Conservation (phyloP, 192 early-diverging fungal species). For the Cetraspora pellucida region DNA sequence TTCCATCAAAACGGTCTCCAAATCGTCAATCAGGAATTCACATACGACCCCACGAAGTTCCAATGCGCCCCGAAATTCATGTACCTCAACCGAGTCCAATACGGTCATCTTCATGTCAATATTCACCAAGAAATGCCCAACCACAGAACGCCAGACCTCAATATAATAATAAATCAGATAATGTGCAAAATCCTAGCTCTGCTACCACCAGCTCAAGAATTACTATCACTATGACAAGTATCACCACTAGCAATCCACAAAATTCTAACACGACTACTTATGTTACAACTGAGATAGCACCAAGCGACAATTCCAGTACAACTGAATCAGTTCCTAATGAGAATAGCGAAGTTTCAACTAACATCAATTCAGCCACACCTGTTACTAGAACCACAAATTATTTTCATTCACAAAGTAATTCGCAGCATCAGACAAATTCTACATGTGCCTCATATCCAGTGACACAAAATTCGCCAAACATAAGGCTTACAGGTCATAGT, state of each 20-base stretch:
- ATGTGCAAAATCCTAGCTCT: neutral
- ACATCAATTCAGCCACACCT: neutral
- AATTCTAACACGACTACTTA: slow-evolving; percentile 8
- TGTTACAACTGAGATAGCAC: slow-evolving; percentile 2
- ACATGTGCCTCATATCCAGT: neutral
- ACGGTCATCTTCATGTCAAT: neutral
- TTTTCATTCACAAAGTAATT: neutral
- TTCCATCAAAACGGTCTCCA: neutral
- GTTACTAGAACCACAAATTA: neutral
- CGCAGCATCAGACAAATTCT: neutral
- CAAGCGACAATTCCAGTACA: neutral
- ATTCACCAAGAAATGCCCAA: neutral
- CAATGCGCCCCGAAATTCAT: slow-evolving; percentile 6
- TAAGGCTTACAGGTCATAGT: neutral
- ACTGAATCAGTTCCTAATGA: neutral
- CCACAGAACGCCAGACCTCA: neutral
- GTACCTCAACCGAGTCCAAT: neutral
- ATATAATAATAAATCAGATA: neutral
- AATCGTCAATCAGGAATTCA: neutral
- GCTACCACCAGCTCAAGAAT: neutral
- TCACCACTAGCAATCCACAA: neutral
- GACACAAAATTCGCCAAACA: neutral
- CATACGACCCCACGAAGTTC: neutral
- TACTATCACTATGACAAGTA: slow-evolving; percentile 5
- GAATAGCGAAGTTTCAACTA: neutral